phyloP scores from a whole-genome alignment of 2,329 filamentous ascomycete genomes.

The Fusarium nelsonii region DNA sequence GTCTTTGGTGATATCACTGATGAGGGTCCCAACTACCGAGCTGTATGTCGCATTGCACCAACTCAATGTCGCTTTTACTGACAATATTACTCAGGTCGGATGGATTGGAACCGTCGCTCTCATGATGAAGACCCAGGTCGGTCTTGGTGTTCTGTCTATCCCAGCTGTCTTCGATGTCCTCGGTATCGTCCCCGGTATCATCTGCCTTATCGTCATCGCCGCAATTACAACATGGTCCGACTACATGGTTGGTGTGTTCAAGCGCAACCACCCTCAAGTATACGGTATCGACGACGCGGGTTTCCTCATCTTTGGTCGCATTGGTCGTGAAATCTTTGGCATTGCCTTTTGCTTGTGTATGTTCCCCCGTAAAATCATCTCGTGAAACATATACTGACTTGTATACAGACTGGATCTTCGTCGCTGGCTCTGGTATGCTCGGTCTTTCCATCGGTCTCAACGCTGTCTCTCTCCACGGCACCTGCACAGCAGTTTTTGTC shows the following conservation, averaged over 20 bases:
- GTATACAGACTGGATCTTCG: conserved; percentile 31
- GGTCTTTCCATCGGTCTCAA: conserved; percentile 57
- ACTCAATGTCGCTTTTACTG: background rate
- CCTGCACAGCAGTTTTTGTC: conserved; percentile 58
- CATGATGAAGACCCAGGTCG: conserved; percentile 63
- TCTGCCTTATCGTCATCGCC: conserved; percentile 57
- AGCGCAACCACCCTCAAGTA: conserved; percentile 62
- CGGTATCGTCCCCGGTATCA: conserved; percentile 61
- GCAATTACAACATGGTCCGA: conserved; percentile 62
- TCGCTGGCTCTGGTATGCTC: conserved; percentile 37
- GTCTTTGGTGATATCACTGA: conserved; percentile 50
- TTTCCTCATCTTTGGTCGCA: conserved; percentile 59
- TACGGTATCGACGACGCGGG: conserved; percentile 68
- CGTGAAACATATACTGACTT: background rate
- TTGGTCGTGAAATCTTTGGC: conserved; percentile 59
- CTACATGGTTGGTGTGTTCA: conserved; percentile 64
- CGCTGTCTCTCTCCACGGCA: conserved; percentile 54
- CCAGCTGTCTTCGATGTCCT: conserved; percentile 60
- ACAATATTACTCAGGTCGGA: conserved; percentile 50
- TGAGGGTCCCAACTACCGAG: conserved; percentile 50
- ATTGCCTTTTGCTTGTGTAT: conserved; percentile 54
- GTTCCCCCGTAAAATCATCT: fast-evolving
- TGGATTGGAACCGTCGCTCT: conserved; percentile 59
- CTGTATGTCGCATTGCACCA: conserved; percentile 37
- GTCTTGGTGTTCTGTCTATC: conserved; percentile 62